Conservation (phyloP, 495 filamentous ascomycete genomes). For the Xylaria intraflava region DNA sequence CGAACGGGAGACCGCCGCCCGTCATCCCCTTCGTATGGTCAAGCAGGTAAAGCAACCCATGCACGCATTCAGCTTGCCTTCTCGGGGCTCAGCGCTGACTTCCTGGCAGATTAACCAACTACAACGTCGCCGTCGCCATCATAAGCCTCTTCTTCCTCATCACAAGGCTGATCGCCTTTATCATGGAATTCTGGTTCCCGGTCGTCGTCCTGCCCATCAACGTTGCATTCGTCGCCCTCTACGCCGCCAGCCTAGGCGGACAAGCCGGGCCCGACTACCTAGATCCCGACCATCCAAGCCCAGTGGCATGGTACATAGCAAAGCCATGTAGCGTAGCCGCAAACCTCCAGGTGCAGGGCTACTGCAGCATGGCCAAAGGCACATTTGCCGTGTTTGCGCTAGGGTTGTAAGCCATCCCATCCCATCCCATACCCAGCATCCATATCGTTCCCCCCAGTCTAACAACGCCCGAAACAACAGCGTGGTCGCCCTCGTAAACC, state of each 20-base stretch:
- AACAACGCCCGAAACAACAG: slow-evolving; percentile 27
- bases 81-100: slow-evolving; percentile 9
- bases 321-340: slow-evolving; percentile 65
- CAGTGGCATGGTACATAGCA: slow-evolving; percentile 75
- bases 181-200: slow-evolving; percentile 68
- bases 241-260: slow-evolving; percentile 57
- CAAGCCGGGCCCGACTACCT: slow-evolving; percentile 77
- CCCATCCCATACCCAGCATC: neutral
- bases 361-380: slow-evolving; percentile 71
- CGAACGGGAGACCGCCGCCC: slow-evolving; percentile 63
- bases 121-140: slow-evolving; percentile 76
- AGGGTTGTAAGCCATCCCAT: slow-evolving; percentile 54
- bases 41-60: slow-evolving; percentile 54
- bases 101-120: slow-evolving; percentile 61
- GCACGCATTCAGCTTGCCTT: neutral
- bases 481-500: slow-evolving; percentile 49
- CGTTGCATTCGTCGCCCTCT: slow-evolving; percentile 54
- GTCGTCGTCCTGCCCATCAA: slow-evolving; percentile 57
- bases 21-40: slow-evolving; percentile 75
- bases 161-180: slow-evolving; percentile 57
- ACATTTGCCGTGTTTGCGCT: slow-evolving; percentile 64
- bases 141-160: slow-evolving; percentile 64
- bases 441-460: neutral
- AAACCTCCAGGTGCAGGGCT: slow-evolving; percentile 47
- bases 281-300: slow-evolving; percentile 62